Conservation (phyloP, 2,329 filamentous ascomycete genomes). For the Alternaria arborescens region DNA sequence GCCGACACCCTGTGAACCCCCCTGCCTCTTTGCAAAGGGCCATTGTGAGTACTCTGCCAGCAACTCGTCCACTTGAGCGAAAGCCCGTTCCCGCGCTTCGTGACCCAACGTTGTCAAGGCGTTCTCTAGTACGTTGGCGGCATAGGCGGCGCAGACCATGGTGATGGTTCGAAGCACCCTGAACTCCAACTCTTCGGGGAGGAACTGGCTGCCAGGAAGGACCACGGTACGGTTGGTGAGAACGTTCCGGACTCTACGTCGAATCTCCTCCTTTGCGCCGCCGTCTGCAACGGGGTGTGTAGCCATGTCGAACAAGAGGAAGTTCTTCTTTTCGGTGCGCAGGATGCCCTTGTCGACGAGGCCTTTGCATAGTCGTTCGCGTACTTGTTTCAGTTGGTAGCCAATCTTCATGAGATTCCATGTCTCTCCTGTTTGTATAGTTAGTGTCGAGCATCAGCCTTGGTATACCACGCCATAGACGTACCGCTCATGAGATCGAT, state of each 20-base stretch:
- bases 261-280: constrained; percentile 96
- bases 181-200: constrained; percentile 94
- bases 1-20: constrained; percentile 82
- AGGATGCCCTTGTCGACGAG: constrained; percentile 98
- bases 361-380: constrained; percentile 95
- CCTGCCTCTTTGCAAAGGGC: constrained; percentile 85
- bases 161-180: constrained; percentile 88
- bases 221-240: constrained; percentile 95
- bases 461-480: constrained; percentile 12
- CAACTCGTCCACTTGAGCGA: constrained; percentile 95
- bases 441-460: constrained; percentile 27
- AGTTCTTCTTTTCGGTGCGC: constrained; percentile 98
- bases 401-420: constrained; percentile 99
- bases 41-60: constrained; percentile 96
- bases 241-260: constrained; percentile 88
- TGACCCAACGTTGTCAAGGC: constrained; percentile 93
- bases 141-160: constrained; percentile 98
- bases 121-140: constrained; percentile 97
- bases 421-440: constrained; percentile 77
- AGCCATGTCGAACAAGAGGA: constrained; percentile 99
- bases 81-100: constrained; percentile 91
- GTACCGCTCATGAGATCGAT: constrained; percentile 98
- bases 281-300: constrained; percentile 97
- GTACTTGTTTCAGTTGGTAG: constrained; percentile 99
- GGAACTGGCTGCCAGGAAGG: constrained; percentile 82